These are phyloP conservation scores for Sanghuangporus weigelae DNA, from an alignment of 1,284 basidiomycete genomes.

Conservation along the genomic window DNA sequence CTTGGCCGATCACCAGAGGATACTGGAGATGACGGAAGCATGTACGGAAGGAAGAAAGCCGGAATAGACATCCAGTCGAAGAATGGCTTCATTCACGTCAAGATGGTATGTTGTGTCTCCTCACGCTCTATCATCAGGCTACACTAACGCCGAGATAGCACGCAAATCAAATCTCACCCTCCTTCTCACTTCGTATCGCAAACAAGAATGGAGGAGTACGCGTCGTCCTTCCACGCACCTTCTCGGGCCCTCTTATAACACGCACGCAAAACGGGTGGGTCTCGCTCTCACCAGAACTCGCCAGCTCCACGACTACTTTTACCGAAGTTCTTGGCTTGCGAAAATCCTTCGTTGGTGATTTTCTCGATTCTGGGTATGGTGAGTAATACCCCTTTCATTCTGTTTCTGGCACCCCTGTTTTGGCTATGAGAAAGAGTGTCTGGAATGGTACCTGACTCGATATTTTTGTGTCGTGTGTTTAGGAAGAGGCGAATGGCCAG, in stretches of 20 bases:
- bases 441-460: not conserved
- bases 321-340: constrained; percentile 10
- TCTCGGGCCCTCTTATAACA: constrained; percentile 13
- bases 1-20: not conserved
- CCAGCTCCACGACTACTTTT: constrained; percentile 4
- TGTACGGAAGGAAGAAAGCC: not conserved
- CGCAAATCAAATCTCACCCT: not conserved
- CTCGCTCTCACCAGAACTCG: not conserved
- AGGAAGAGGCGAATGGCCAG: constrained; percentile 14
- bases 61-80: constrained; percentile 6
- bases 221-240: constrained; percentile 10
- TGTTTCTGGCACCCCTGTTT: not conserved
- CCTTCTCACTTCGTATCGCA: constrained; percentile 9
- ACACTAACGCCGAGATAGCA: not conserved
- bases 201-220: constrained; percentile 7
- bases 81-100: constrained; percentile 4
- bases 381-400: not conserved
- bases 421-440: not conserved
- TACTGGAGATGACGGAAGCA: not conserved
- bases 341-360: constrained; percentile 17
- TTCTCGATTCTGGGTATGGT: constrained; percentile 13
- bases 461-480: not conserved
- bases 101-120: constrained; percentile 1
- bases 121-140: not conserved
- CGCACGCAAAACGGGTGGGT: constrained; percentile 13